phyloP scores from a whole-genome alignment of 1,139 yeast species.

The Saccharomyces hybrid region DNA sequence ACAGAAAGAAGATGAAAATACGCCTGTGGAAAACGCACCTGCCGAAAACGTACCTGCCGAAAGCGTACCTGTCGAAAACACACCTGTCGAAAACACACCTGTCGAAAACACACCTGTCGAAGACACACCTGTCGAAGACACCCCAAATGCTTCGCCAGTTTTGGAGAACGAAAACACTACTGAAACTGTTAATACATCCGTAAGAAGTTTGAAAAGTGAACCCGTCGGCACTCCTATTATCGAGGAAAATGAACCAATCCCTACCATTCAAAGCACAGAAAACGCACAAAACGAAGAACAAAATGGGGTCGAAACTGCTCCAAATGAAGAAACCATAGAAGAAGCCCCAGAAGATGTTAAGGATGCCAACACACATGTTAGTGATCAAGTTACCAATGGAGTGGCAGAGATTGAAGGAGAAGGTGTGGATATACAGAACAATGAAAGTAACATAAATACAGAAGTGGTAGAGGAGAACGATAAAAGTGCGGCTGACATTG shows the following conservation, averaged over 20 bases:
- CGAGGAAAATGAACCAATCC: background rate
- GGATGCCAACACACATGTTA: background rate
- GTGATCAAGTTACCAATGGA: background rate
- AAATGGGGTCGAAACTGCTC: constrained; percentile 37
- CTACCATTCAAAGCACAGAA: background rate
- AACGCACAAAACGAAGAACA: constrained; percentile 37
- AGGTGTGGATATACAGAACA: background rate
- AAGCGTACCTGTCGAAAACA: background rate
- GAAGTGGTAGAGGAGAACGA: constrained; percentile 6
- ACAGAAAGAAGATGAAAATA: background rate
- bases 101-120: background rate
- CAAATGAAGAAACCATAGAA: constrained; percentile 4
- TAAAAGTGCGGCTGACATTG: constrained; percentile 5
- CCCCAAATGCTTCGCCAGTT: background rate
- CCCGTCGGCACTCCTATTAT: background rate
- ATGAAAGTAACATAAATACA: background rate
- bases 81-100: background rate
- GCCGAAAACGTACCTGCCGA: too few relatives aligned
- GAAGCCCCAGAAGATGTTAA: background rate
- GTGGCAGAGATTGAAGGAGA: background rate
- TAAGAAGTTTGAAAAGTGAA: background rate
- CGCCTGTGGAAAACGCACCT: background rate
- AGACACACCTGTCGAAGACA: background rate
- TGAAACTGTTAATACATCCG: background rate
- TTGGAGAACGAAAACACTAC: background rate